Conservation (phyloP, 495 filamentous ascomycete genomes). For the Evernia prunastri region DNA sequence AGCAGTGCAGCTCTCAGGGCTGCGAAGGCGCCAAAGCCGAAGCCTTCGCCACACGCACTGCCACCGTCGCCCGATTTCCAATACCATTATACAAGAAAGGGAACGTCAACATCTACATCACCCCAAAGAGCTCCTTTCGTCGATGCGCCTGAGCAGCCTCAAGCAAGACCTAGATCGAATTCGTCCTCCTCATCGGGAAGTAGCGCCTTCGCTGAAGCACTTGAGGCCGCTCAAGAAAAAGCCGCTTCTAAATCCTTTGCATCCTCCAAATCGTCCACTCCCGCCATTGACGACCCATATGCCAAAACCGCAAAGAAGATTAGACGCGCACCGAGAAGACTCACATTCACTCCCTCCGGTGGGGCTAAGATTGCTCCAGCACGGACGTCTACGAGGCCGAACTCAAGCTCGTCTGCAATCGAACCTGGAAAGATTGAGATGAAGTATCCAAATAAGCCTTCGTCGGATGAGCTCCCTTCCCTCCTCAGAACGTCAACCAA, state of each 20-base stretch:
- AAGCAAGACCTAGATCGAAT: background rate
- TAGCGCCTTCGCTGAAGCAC: constrained; percentile 17
- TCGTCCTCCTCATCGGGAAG: constrained; percentile 15
- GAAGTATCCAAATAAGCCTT: background rate
- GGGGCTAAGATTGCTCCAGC: background rate
- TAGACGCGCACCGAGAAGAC: constrained; percentile 11
- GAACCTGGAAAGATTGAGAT: background rate
- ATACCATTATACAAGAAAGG: constrained; percentile 30
- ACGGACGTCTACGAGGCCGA: constrained; percentile 3
- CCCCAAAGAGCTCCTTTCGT: background rate
- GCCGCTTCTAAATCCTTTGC: constrained; percentile 1
- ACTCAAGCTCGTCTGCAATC: constrained; percentile 3
- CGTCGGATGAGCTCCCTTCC: background rate
- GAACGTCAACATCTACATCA: background rate
- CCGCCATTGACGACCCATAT: background rate
- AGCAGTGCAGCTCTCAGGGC: constrained; percentile 5
- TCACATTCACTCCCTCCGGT: constrained; percentile 14
- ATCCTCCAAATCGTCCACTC: constrained; percentile 12
- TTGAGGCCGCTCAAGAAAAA: constrained; percentile 19
- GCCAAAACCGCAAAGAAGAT: constrained; percentile 15
- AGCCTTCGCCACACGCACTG: constrained; percentile 33
- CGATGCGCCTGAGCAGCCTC: background rate
- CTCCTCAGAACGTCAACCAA: constrained; percentile 9
- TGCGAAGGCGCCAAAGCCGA: constrained; percentile 14
- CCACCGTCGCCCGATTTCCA: constrained; percentile 43